Evolutionary conservation across 2,329 filamentous ascomycete species (phyloP).

Genomic region (Penicillium sp.): DNA sequence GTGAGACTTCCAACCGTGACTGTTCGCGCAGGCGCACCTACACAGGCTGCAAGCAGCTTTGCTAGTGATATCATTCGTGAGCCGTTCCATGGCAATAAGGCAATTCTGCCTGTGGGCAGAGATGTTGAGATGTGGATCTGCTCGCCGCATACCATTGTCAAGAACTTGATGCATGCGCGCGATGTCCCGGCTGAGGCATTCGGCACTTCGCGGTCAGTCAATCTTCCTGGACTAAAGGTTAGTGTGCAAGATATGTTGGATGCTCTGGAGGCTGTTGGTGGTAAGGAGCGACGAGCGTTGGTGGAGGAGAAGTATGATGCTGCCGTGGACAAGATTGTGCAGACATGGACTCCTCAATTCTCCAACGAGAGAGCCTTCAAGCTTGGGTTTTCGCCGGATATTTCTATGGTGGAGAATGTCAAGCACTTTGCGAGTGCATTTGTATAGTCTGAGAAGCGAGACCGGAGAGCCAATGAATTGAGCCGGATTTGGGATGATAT

Average conservation of each 20-base stretch:
- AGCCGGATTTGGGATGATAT: slow-evolving; percentile 8
- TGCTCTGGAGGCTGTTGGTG: slow-evolving; percentile 57
- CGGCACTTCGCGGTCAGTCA: slow-evolving; percentile 54
- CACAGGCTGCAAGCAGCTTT: slow-evolving; percentile 54
- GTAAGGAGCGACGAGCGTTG: slow-evolving; percentile 54
- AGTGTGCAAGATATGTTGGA: slow-evolving; percentile 63
- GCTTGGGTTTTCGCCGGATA: slow-evolving; percentile 48
- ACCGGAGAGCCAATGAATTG: slow-evolving; percentile 17
- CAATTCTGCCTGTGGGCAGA: slow-evolving; percentile 52
- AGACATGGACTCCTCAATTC: slow-evolving; percentile 61
- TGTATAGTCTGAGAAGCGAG: slow-evolving; percentile 21
- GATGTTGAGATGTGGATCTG: slow-evolving; percentile 60
- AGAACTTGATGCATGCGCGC: slow-evolving; percentile 56
- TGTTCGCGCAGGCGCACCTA: slow-evolving; percentile 53
- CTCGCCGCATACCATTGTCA: slow-evolving; percentile 55
- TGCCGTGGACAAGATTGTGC: slow-evolving; percentile 58
- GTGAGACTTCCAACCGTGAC: slow-evolving; percentile 55
- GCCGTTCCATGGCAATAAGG: slow-evolving; percentile 53
- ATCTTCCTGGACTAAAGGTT: slow-evolving; percentile 58
- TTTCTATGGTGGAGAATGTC: slow-evolving; percentile 44
- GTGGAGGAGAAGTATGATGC: slow-evolving; percentile 58
- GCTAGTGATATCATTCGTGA: slow-evolving; percentile 57
- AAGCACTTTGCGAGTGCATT: slow-evolving; percentile 38
- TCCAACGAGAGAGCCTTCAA: slow-evolving; percentile 55
- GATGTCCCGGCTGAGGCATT: slow-evolving; percentile 53